Percentiles rank a stretch among this genome's conserved stretches.
phyloP scores from a whole-genome alignment of 176 grass and related monocot species.

The Hsuehochloa calcarea region DNA sequence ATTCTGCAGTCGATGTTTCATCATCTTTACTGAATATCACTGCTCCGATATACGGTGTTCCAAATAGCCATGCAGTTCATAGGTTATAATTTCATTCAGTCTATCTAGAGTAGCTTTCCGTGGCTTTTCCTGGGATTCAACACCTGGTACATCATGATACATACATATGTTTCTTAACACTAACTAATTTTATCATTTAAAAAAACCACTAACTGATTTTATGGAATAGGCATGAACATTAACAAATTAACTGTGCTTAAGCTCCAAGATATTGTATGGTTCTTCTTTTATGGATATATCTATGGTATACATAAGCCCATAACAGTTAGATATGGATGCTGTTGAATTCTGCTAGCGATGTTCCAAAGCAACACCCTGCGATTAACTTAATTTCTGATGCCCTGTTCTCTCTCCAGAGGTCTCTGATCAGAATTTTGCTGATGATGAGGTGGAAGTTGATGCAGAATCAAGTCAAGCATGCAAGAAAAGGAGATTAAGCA shows the following conservation, averaged over 20 bases:
- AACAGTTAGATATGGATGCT: background rate
- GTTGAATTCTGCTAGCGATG: background rate
- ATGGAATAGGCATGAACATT: background rate
- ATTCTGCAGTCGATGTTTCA: background rate
- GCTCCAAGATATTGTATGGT: background rate
- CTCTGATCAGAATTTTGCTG: conserved; percentile 87
- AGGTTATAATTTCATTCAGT: background rate
- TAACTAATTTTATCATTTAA: too few relatives aligned
- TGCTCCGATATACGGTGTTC: background rate
- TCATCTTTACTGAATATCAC: background rate
- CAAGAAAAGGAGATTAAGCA: conserved; percentile 51
- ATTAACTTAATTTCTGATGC: conserved; percentile 31
- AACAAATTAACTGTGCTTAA: background rate
- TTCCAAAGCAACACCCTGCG: background rate
- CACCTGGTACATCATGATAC: background rate
- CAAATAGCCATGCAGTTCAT: background rate
- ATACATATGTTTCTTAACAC: background rate
- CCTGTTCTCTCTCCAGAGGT: conserved; percentile 53
- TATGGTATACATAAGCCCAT: background rate
- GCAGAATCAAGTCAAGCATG: conserved; percentile 43
- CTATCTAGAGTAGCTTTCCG: background rate
- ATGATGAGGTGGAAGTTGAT: conserved; percentile 49
- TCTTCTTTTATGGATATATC: background rate
- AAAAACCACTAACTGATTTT: background rate
- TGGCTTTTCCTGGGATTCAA: background rate